Evolutionary conservation across 2,329 filamentous ascomycete species (phyloP), one percentile per base, ranked within the genome.

Genomic region (Ilyonectria mors-panacis): DNA sequence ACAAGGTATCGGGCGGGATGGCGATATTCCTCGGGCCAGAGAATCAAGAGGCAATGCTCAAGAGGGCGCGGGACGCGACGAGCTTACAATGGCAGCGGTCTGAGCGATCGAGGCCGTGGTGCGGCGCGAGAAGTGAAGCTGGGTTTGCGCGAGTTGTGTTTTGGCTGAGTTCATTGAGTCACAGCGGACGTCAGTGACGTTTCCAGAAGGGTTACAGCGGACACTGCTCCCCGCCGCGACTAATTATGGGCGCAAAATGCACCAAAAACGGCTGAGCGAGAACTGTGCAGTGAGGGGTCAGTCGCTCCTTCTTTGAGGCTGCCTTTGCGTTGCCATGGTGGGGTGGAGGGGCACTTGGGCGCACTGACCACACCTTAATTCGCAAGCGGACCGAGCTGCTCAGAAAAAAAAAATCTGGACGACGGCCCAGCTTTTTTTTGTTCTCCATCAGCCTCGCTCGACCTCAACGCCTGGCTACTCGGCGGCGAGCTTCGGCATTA

Each of bases 311-410:
- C 57, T 59, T n/a, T 12, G 39, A 30, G 26, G 13, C 57, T 59
- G 30, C 44, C 44, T 50, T 59, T 59, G 56, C 44, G 63, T 56
- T 42, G 55, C 58, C 51, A 56, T 66, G 61, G 72, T 73, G 77
- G 72, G 73, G 73, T 78, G 66, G 77, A 78, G 77, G 78, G 78
- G 76, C 76, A 75, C 63, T 58, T 23, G 28, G 44, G 48, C 71
- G 78, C 78, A 78, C 67, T 73, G 78, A 79, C 77, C 78, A 78
- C 72, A 77, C 68, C 77, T 79, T 80, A 78, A 77, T 70, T 76
- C 68, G 17, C 26, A 35, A 51, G 57, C 35, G 42, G 44, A 42
- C 26, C 65, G 48, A 21, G 63, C 58, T 59, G 33, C 61, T 65
- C 57, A 59, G 72, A 68, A 72, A 77, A 78, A 78, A 79, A 80